phyloP scores from a whole-genome alignment of 1,139 yeast genomes.

The Blastobotrys arbuscula region DNA sequence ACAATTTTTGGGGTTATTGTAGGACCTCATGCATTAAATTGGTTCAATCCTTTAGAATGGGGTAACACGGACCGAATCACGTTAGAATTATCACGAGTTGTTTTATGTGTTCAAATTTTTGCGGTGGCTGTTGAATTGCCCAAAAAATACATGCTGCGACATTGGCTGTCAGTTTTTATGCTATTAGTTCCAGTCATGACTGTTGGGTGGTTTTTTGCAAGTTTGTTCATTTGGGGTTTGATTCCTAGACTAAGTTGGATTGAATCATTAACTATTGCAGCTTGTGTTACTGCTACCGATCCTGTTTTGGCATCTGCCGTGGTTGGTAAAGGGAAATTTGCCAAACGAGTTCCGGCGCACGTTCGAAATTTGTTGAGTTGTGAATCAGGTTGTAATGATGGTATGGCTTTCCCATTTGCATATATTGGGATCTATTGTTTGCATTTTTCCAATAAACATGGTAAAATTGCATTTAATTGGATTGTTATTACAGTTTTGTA shows the following conservation, averaged over 20 bases:
- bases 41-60: slow-evolving; percentile 90
- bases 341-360: slow-evolving; percentile 96
- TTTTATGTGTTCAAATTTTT: slow-evolving; percentile 86
- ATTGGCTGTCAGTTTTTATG: slow-evolving; percentile 78
- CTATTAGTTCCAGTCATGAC: slow-evolving; percentile 91
- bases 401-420: slow-evolving; percentile 96
- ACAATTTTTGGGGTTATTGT: slow-evolving; percentile 84
- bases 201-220: slow-evolving; percentile 84
- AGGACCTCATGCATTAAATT: slow-evolving; percentile 86
- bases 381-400: slow-evolving; percentile 96
- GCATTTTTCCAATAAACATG: slow-evolving; percentile 57
- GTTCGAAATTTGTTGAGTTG: slow-evolving; percentile 83
- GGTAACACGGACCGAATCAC: slow-evolving; percentile 86
- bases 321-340: slow-evolving; percentile 95
- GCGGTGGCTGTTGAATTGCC: slow-evolving; percentile 98
- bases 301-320: slow-evolving; percentile 98
- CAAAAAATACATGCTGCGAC: slow-evolving; percentile 83
- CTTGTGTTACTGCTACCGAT: slow-evolving; percentile 96
- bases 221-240: slow-evolving; percentile 76
- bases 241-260: slow-evolving; percentile 79
- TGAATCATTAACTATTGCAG: slow-evolving; percentile 74
- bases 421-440: slow-evolving; percentile 55
- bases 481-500: slow-evolving; percentile 72
- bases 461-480: slow-evolving; percentile 79
- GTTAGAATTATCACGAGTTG: slow-evolving; percentile 80